phyloP scores from a whole-genome alignment of 495 filamentous ascomycete genomes.

The Saxophila tyrrhenica region DNA sequence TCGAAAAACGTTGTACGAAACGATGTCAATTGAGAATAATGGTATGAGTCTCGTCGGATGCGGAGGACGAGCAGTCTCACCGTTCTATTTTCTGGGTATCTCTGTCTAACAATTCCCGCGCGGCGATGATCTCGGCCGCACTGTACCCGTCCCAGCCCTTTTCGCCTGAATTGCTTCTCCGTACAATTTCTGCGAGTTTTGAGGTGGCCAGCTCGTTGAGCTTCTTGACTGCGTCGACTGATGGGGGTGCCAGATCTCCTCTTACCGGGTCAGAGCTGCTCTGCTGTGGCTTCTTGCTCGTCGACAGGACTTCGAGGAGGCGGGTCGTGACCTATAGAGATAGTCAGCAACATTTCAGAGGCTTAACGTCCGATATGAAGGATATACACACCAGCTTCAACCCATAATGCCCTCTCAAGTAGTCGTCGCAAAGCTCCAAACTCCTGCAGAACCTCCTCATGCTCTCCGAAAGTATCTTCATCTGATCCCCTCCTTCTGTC shows the following conservation, averaged over 20 bases:
- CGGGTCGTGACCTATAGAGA: constrained; percentile 12
- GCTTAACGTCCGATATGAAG: background rate
- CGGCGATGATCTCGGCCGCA: constrained; percentile 64
- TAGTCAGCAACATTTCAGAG: background rate
- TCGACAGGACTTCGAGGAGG: constrained; percentile 21
- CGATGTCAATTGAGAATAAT: too few relatives aligned
- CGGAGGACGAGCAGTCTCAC: constrained; percentile 5
- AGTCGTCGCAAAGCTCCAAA: constrained; percentile 86
- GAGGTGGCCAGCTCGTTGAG: constrained; percentile 62
- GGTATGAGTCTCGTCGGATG: too few relatives aligned
- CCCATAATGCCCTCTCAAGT: constrained; percentile 85
- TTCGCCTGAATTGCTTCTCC: constrained; percentile 46
- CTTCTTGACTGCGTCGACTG: constrained; percentile 45
- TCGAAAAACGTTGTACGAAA: too few relatives aligned
- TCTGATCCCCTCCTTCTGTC: constrained; percentile 31
- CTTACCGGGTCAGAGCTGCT: constrained; percentile 23
- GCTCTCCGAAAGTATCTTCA: constrained; percentile 52
- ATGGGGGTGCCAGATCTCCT: constrained; percentile 26
- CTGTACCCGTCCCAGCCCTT: constrained; percentile 62
- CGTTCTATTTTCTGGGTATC: constrained; percentile 26
- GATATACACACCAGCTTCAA: constrained; percentile 55
- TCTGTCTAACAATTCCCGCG: constrained; percentile 56
- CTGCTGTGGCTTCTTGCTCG: constrained; percentile 14
- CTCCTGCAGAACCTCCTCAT: constrained; percentile 77
- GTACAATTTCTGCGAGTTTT: constrained; percentile 66